A percentile compares a stretch with the other conserved stretches of the same genome.
Conservation (phyloP, 352 stramenopile species). For the Achlya hypogyna region DNA sequence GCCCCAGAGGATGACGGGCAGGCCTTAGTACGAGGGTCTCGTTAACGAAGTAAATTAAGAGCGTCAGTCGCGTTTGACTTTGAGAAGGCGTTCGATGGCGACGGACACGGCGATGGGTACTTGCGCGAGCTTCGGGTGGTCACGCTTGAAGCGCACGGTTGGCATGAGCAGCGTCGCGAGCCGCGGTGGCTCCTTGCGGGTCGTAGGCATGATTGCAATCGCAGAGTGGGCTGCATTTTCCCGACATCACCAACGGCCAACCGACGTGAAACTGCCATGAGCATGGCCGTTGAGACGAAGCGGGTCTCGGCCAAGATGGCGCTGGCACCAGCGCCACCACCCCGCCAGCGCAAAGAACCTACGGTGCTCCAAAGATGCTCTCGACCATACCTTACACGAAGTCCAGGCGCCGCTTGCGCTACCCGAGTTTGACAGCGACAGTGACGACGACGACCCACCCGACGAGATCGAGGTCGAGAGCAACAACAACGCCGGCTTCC, state of each 20-base stretch:
- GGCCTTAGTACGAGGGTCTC: no score
- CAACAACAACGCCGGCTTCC: slow-evolving; percentile 26
- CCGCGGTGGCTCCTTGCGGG: background rate
- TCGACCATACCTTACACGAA: background rate
- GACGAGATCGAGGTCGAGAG: slow-evolving; percentile 23
- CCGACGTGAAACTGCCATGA: background rate
- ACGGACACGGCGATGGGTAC: background rate
- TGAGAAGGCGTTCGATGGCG: background rate
- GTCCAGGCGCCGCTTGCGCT: slow-evolving; percentile 35
- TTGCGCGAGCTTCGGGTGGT: background rate
- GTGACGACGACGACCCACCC: slow-evolving; percentile 2
- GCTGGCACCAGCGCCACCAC: background rate
- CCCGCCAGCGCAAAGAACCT: background rate
- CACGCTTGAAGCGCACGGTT: background rate
- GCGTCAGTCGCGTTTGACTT: background rate
- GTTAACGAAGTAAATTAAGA: no score
- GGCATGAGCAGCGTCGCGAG: background rate
- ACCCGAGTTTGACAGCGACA: slow-evolving; percentile 58
- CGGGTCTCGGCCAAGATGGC: background rate
- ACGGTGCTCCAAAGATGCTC: background rate
- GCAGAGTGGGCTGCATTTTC: background rate
- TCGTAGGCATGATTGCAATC: background rate
- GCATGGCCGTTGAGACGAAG: slow-evolving; percentile 14
- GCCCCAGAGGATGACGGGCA: no score
- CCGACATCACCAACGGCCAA: background rate